Base-by-base conservation (phyloP, 208 protist genomes). In the Acanthamoeba rhysodes region DNA sequence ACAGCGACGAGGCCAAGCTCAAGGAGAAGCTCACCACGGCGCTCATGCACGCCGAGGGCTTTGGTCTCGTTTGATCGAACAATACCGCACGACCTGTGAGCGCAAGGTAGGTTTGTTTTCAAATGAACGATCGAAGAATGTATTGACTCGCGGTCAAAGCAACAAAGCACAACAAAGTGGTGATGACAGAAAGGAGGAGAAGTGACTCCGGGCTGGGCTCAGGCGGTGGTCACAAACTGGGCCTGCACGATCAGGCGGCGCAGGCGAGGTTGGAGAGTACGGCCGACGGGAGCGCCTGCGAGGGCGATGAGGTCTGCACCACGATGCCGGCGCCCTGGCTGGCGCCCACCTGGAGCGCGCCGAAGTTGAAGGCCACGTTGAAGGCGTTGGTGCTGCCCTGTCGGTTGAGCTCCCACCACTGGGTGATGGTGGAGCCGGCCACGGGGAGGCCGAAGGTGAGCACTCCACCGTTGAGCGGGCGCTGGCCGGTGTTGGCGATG, bases 1-100 rank as follows among this genome's bases (percentile, higher is more conserved):
- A 99, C 95, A 41, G 37, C 3, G 94, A 45, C 27, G 88, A 96
- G 68, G 97, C 98, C 27, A 98, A 97, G 90, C 82, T 99, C 41
- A 34, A 66, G 34, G 82, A 97, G 68, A 88, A 95, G 45, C 90
- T 99, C n/a, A 50, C 95, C 3, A 95, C 41, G 41, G 97, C 98
- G 45, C 96, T 98, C 45, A 59, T 78, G 32, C 95, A 98, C 87
- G 32, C 55, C 16, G 96, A 98, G 78, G 98, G 98, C 34, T 98
- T 98, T 95, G 97, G 97, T 7, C 59, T 91, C 22, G 57, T 91
- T 9, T 91, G 57, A 91, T 45, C 37, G 37, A 1, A 41, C 37
- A n/a, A n/a, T n/a, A 57, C 50, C 50, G 0, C 50, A 0, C 50
- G 16, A 4, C 4, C 1, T 41, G 37, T 3, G 37, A 4, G 4